phyloP scores from a whole-genome alignment of 257 asterid species.

The Nicotiana otophora region DNA sequence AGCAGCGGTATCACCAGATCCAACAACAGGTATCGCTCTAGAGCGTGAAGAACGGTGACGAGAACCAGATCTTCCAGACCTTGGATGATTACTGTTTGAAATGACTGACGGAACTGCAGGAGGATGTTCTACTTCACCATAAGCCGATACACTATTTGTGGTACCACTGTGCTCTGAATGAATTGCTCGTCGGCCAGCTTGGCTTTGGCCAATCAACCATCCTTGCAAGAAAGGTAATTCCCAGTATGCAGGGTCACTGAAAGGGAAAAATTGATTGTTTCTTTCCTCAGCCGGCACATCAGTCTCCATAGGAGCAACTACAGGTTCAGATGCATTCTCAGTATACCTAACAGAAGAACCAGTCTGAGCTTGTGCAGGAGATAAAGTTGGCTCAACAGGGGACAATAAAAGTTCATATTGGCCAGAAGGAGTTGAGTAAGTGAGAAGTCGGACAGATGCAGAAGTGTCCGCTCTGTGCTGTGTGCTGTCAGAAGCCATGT shows the following conservation, averaged over 20 bases:
- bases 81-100: constrained; percentile 40
- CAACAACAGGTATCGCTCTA: constrained; percentile 35
- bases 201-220: constrained; percentile 95
- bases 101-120: constrained; percentile 36
- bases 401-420: constrained; percentile 86
- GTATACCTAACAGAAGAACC: constrained; percentile 40
- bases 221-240: constrained; percentile 95
- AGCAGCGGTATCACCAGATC: constrained; percentile 42
- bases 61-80: constrained; percentile 68
- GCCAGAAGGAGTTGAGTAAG: constrained; percentile 92
- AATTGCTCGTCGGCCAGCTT: constrained; percentile 62
- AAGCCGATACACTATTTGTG: constrained; percentile 35
- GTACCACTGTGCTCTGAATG: constrained; percentile 51
- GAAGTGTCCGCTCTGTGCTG: constrained; percentile 60
- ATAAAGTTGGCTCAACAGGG: constrained; percentile 50
- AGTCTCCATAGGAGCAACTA: constrained; percentile 63
- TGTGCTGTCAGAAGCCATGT: constrained; percentile 30
- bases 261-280: constrained; percentile 64
- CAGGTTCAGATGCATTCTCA: constrained; percentile 43
- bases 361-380: constrained; percentile 50
- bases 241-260: constrained; percentile 87
- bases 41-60: constrained; percentile 63
- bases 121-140: constrained; percentile 40
- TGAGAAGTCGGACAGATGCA: constrained; percentile 71
- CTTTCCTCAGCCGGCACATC: constrained; percentile 58